Percentiles rank a stretch among this genome's conserved stretches.
Evolutionary conservation across 495 filamentous ascomycete genomes (phyloP).

Genomic region (Podospora conica): DNA sequence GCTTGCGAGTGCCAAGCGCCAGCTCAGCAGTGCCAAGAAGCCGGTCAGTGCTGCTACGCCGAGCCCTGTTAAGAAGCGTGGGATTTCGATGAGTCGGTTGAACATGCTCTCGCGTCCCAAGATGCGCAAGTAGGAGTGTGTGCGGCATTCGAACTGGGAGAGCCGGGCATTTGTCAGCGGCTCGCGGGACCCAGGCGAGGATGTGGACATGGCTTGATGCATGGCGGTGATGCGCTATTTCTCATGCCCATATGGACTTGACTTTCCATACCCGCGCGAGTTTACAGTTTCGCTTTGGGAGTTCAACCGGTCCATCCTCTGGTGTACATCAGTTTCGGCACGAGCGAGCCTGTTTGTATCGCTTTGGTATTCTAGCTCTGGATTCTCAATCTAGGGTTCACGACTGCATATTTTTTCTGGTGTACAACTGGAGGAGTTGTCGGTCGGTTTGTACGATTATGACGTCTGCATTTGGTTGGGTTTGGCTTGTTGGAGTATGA

Average conservation of each 20-base stretch:
- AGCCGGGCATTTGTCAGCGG: neutral
- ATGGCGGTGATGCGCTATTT: neutral
- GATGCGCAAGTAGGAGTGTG: conserved; percentile 33
- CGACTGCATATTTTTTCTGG: neutral
- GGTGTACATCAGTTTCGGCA: neutral
- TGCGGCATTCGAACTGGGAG: neutral
- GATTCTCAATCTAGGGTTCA: neutral
- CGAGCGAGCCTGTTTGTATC: neutral
- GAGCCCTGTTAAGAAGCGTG: conserved; percentile 44
- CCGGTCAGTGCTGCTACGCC: conserved; percentile 20
- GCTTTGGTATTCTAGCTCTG: neutral
- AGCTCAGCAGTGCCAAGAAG: conserved; percentile 24
- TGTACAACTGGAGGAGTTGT: neutral
- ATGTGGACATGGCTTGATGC: neutral
- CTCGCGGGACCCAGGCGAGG: neutral
- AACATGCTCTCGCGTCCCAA: conserved; percentile 51
- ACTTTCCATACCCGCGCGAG: neutral
- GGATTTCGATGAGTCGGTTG: conserved; percentile 43
- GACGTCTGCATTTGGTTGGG: neutral
- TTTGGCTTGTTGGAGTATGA: neutral
- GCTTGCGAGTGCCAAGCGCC: conserved; percentile 11
- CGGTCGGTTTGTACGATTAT: neutral
- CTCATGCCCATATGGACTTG: neutral
- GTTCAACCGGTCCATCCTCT: neutral
- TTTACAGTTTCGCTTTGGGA: neutral